Evolutionary conservation across 352 stramenopile species (phyloP), one percentile per base, ranked within the genome.

Genomic region (Globisporangium middletonii): DNA sequence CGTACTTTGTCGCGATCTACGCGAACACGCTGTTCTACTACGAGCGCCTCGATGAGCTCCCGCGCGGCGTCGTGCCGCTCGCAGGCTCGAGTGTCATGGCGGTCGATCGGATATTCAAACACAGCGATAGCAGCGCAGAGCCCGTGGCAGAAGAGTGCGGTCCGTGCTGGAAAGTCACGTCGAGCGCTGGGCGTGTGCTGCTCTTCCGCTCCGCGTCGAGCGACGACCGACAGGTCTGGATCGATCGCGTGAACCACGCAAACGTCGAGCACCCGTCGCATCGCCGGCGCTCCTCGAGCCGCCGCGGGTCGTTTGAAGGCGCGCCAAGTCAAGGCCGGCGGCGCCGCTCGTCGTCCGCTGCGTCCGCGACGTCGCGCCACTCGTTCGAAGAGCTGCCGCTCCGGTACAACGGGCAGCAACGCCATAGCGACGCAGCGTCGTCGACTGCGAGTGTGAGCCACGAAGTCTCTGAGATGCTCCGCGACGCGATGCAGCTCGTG

Each of bases 151-250:
- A 88, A 15, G 75, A 85, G 19, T 89, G 79, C 26, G 80, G 80
- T 1, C 77, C 77, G 37, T 90, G 80, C 69, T 90, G 77, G 76
- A 88, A 90, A 55, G 18, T 90, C 45, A 88, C 73, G 61, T 85
- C 75, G 9, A 72, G 54, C 33, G 68, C 65, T 12, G 75, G 74
- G 0, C 75, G 80, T 12, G 72, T 86, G 48, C 51, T 90, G 44
- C 68, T 90, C 43, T 90, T 90, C 57, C 78, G 80, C 11, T 70
- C 78, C n/a, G 65, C 69, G 13, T 80, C 73, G 19, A 61, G 70
- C 27, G 74, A 86, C 19, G 60, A 69, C 16, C 72, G 80, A 1
- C 28, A 73, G 7, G 60, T 75, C 19, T 90, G 80, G 80, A 73
- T 90, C 27, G 63, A 82, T 4, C 62, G 62, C 51, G 51, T 90